phyloP scores from a whole-genome alignment of 1,284 basidiomycete genomes.

The Austropuccinia psidii region DNA sequence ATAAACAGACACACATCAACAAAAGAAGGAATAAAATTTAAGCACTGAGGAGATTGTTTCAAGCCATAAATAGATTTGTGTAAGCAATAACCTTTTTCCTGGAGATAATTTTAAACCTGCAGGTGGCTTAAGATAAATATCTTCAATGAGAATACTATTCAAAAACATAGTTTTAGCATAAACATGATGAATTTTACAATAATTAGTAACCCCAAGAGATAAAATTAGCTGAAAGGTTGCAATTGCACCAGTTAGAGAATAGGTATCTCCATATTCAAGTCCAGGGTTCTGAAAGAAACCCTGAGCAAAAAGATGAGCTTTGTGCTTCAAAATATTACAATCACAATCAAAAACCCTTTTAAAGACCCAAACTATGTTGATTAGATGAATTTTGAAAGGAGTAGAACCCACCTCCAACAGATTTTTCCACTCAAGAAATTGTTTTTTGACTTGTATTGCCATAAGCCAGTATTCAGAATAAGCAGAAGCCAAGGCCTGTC shows the following conservation, averaged over 20 bases:
- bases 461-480: too few species aligned
- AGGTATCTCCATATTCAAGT: too few species aligned
- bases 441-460: neutral
- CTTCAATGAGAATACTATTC: neutral
- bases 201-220: neutral
- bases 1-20: too few species aligned
- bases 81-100: neutral
- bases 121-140: neutral
- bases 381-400: neutral
- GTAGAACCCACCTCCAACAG: neutral
- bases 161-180: neutral
- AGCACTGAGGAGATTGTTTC: neutral
- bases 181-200: neutral
- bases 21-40: too few species aligned
- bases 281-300: too few species aligned
- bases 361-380: neutral
- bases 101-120: too few species aligned
- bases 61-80: too few species aligned
- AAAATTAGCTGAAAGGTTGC: too few species aligned
- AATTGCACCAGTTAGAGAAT: too few species aligned
- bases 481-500: too few species aligned
- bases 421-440: neutral
- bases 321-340: neutral
- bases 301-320: neutral
- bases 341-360: neutral